These are phyloP conservation scores for Beverwykella pulmonaria DNA, from an alignment of 495 filamentous ascomycete genomes.

Conservation along the genomic window DNA sequence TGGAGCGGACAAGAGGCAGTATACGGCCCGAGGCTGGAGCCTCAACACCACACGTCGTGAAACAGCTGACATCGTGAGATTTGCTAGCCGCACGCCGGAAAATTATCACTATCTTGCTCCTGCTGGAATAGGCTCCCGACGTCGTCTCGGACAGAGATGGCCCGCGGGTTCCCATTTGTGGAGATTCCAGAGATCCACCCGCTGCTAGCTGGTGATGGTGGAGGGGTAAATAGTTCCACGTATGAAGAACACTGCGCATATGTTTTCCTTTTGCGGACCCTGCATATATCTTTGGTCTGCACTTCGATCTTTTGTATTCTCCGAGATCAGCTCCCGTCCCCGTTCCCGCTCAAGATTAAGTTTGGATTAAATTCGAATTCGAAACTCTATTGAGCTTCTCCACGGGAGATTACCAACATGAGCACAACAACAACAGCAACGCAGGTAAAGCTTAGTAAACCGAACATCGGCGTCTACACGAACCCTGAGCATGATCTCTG, in stretches of 20 bases:
- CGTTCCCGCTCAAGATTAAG: too few relatives aligned
- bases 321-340: background rate
- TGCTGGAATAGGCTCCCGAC: background rate
- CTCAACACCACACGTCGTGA: conserved; percentile 12
- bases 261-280: background rate
- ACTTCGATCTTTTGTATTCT: background rate
- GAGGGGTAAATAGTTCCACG: conserved; percentile 4
- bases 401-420: conserved; percentile 13
- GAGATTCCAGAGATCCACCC: conserved; percentile 7
- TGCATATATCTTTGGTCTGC: background rate
- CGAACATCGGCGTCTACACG: conserved; percentile 94
- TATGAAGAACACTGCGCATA: background rate
- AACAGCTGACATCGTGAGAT: conserved; percentile 20
- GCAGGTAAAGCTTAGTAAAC: conserved; percentile 53
- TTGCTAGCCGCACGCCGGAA: conserved; percentile 6
- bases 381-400: background rate
- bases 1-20: too few relatives aligned
- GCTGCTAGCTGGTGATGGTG: conserved; percentile 2
- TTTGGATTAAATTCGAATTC: background rate
- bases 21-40: background rate
- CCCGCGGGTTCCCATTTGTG: conserved; percentile 25
- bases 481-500: conserved; percentile 90
- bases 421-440: conserved; percentile 33
- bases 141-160: conserved; percentile 5
- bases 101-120: background rate